phyloP scores from a whole-genome alignment of 805 yeast genomes.

The Teunomyces barrocoloradensis region DNA sequence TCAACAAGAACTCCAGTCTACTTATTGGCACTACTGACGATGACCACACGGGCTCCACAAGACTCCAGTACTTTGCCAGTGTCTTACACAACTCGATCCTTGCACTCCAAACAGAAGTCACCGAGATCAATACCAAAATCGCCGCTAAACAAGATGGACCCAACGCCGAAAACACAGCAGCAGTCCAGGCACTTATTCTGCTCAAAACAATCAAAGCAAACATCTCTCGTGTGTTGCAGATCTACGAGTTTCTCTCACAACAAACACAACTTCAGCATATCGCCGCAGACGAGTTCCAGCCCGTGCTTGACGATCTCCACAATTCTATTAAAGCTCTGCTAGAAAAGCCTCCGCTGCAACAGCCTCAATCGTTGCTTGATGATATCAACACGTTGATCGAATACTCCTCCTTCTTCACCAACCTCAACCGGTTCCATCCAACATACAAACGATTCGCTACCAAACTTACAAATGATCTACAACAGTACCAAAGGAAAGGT shows the following conservation, averaged over 20 bases:
- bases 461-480: constrained; percentile 32
- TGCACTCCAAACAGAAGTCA: constrained; percentile 41
- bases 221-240: constrained; percentile 43
- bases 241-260: constrained; percentile 33
- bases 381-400: constrained; percentile 49
- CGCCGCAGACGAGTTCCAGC: constrained; percentile 16
- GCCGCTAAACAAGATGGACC: constrained; percentile 5
- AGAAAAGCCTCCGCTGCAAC: constrained; percentile 20
- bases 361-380: constrained; percentile 33
- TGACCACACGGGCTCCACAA: constrained; percentile 16
- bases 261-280: constrained; percentile 4
- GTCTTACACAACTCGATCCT: constrained; percentile 57
- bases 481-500: neutral
- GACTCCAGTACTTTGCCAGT: constrained; percentile 65
- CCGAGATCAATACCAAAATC: constrained; percentile 9
- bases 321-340: constrained; percentile 44
- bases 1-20: constrained; percentile 39
- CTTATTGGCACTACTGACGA: constrained; percentile 42
- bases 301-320: constrained; percentile 31
- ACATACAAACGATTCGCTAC: constrained; percentile 51
- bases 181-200: constrained; percentile 38
- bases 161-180: constrained; percentile 7
- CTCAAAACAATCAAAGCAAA: constrained; percentile 46
- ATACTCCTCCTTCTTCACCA: constrained; percentile 52
- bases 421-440: constrained; percentile 49